Conservation (phyloP, 805 yeast species). For the Priceomyces carsonii region DNA sequence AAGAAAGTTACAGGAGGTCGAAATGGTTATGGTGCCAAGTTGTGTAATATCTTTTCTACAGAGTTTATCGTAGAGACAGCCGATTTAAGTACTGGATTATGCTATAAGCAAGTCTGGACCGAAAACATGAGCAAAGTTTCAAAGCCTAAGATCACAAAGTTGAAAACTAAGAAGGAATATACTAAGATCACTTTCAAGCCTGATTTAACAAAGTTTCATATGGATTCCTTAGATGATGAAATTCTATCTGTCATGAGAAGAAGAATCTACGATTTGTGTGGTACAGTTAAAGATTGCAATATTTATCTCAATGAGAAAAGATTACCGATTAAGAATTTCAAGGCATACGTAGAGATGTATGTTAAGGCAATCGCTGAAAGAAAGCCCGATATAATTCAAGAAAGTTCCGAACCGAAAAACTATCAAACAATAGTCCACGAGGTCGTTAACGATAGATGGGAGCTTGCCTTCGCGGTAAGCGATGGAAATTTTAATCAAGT, state of each 20-base stretch:
- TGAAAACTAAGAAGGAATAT: constrained; percentile 66
- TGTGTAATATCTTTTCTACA: constrained; percentile 93
- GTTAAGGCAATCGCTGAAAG: constrained; percentile 69
- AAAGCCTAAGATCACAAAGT: constrained; percentile 68
- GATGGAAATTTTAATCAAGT: constrained; percentile 91
- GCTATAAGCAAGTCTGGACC: constrained; percentile 83
- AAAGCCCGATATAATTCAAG: constrained; percentile 38
- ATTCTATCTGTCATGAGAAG: constrained; percentile 81
- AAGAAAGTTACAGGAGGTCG: constrained; percentile 98
- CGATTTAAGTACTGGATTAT: constrained; percentile 60
- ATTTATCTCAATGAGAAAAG: constrained; percentile 77
- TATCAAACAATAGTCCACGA: constrained; percentile 67
- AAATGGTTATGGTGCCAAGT: constrained; percentile 96
- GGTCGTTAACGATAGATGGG: constrained; percentile 87
- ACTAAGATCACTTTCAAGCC: constrained; percentile 89
- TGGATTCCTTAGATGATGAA: constrained; percentile 83
- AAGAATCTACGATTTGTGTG: constrained; percentile 94
- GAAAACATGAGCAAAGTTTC: constrained; percentile 79
- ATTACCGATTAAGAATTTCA: constrained; percentile 72
- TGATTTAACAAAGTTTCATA: constrained; percentile 78
- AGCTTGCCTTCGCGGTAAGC: constrained; percentile 90
- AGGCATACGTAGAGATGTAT: constrained; percentile 85
- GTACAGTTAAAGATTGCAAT: constrained; percentile 81
- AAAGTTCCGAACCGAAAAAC: constrained; percentile 35
- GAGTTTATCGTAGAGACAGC: constrained; percentile 88